Conservation (phyloP, 2,329 filamentous ascomycete genomes). For the Ceratocystis colombiana region DNA sequence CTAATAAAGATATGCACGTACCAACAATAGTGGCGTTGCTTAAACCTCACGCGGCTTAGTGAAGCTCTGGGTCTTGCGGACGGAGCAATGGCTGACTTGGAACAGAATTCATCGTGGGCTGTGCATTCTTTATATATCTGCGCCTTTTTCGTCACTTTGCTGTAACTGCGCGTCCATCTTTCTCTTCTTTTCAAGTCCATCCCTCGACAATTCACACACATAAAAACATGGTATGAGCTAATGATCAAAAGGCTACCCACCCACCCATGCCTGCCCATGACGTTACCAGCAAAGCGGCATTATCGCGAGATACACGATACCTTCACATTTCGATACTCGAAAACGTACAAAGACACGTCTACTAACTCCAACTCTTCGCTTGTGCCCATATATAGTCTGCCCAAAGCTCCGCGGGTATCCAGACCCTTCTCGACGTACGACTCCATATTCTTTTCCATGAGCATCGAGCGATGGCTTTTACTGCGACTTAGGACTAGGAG, state of each 20-base stretch:
- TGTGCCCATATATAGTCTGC: constrained; percentile 57
- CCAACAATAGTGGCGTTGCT: not conserved
- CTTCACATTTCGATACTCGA: not conserved
- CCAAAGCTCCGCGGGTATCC: constrained; percentile 96
- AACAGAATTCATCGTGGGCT: not conserved
- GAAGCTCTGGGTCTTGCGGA: not conserved
- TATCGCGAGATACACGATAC: not conserved
- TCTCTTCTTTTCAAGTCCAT: not conserved
- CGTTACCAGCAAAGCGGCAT: constrained; percentile 6
- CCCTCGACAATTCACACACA: not conserved
- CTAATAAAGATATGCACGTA: not conserved
- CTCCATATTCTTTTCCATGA: constrained; percentile 25
- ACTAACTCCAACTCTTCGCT: not conserved
- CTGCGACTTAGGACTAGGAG: no score
- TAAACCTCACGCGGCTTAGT: constrained; percentile 18
- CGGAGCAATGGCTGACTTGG: not conserved
- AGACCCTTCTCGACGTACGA: constrained; percentile 93
- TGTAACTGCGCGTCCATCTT: not conserved
- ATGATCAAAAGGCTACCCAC: not conserved
- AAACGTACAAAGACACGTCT: not conserved
- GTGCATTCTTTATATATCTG: not conserved
- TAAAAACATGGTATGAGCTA: constrained; percentile 4
- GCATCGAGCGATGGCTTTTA: not conserved
- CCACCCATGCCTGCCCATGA: not conserved
- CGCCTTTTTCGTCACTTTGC: not conserved